Base-by-base conservation (phyloP, 1,139 yeast genomes). In the Kluyveromyces marxianus region DNA sequence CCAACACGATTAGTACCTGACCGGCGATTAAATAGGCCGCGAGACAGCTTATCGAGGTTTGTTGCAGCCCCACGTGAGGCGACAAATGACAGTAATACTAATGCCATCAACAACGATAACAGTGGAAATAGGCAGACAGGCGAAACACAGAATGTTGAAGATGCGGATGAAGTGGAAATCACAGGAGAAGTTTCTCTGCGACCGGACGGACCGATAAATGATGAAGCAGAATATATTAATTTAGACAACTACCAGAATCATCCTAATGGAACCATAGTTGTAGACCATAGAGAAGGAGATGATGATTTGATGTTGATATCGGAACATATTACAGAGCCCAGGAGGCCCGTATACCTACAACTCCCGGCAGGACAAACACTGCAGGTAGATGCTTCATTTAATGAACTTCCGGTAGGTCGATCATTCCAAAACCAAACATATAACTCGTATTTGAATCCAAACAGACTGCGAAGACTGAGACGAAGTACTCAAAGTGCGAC, bases 321-420 rank as follows among this genome's bases (percentile, higher is more conserved):
- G 46, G 65, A 62, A 46, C 54, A 59, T 30, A 54, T 53, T 5
- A 44, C 50, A 3, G 52, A 46, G 6, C 57, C 62, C 2, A 48
- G 51, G 14, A 36, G 39, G 26, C 52, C 57, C 10, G 46, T 49
- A 32, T 48, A 54, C 2, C 42, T 62, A 29, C 55, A 52, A 27
- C 49, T 62, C 4, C 66, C 65, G 3, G 65, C 63, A 26, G 62
- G 63, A 26, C 53, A 54, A 31, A 51, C 54, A 2, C 38, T 62
- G 31, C 48, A 51, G 25, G 52, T 60, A 4, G 47, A 48, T 35
- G 57, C 61, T 2, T 44, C 52, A 5, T 49, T 52, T 14, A 50
- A 47, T 3, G 65, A 60, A 34, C 48, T 50, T 39, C 65, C 65
- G 3, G 46, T 47, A 21, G 48, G 60, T 33, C 52, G 60, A 29